A percentile compares a stretch with the other conserved stretches of the same genome.
Conservation (phyloP, 73 alveolate genomes). For the Symbiodinium pilosum region DNA sequence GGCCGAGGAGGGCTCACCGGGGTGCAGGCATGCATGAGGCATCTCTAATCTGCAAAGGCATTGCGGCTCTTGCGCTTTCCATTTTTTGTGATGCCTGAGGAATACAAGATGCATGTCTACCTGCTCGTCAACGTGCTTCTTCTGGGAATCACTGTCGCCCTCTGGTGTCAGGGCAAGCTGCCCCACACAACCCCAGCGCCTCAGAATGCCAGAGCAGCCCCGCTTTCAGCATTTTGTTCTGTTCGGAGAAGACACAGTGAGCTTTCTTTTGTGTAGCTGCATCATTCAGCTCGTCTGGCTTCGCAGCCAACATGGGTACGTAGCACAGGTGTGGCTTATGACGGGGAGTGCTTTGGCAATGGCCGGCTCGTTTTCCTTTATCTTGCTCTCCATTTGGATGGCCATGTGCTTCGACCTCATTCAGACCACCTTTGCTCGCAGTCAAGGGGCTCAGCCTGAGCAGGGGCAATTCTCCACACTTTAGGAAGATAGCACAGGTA, state of each 20-base stretch:
- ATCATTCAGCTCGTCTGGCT: background rate
- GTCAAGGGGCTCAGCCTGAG: too few relatives aligned
- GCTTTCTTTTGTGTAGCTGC: background rate
- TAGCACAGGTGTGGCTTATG: slow-evolving; percentile 75
- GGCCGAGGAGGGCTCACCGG: too few relatives aligned
- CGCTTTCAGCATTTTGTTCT: background rate
- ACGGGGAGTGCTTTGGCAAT: slow-evolving; percentile 59
- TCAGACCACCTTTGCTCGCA: background rate
- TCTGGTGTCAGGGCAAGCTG: slow-evolving; percentile 93
- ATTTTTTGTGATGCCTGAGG: background rate
- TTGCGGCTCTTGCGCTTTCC: too few relatives aligned
- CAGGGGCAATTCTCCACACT: too few relatives aligned
- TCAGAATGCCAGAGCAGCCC: background rate
- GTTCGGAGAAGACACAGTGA: background rate
- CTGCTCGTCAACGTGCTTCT: slow-evolving; percentile 70
- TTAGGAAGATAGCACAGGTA: too few relatives aligned
- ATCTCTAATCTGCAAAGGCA: too few relatives aligned
- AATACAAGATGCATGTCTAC: slow-evolving; percentile 92
- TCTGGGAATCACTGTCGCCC: slow-evolving; percentile 82
- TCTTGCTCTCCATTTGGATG: slow-evolving; percentile 93
- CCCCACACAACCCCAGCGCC: slow-evolving; percentile 80
- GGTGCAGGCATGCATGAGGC: background rate
- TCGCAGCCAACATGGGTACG: background rate
- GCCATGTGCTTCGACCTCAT: slow-evolving; percentile 48
- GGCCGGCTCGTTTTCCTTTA: slow-evolving; percentile 93